A percentile compares a stretch with the other conserved stretches of the same genome.
phyloP scores from a whole-genome alignment of 805 yeast genomes.

The Nakazawaea anatomiae region DNA sequence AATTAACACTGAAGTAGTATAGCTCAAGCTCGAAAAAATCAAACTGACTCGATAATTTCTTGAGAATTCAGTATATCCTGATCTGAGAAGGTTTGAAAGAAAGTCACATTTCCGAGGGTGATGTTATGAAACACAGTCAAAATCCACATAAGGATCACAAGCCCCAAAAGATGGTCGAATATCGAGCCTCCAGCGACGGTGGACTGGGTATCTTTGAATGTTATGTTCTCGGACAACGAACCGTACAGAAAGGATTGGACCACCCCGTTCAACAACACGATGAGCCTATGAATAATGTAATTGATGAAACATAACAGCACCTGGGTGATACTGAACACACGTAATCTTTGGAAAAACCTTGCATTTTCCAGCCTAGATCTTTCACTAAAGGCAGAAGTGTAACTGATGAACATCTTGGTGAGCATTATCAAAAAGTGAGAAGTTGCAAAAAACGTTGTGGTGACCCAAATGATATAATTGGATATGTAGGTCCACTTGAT shows the following conservation, averaged over 20 bases:
- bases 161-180: background rate
- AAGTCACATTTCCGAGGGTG: background rate
- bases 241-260: slow-evolving; percentile 5
- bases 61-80: no score
- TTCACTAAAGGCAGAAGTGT: background rate
- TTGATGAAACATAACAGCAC: background rate
- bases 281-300: slow-evolving; percentile 1
- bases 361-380: background rate
- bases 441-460: background rate
- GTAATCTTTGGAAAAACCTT: background rate
- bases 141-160: background rate
- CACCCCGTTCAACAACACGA: slow-evolving; percentile 3
- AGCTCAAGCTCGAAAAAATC: no score
- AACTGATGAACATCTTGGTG: background rate
- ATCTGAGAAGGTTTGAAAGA: background rate
- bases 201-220: slow-evolving; percentile 2
- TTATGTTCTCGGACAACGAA: slow-evolving; percentile 1
- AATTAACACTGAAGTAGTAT: no score
- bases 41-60: no score
- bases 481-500: slow-evolving; percentile 5
- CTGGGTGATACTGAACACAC: slow-evolving; percentile 2
- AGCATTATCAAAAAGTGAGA: slow-evolving; percentile 1
- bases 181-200: background rate
- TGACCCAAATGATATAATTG: background rate
- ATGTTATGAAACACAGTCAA: slow-evolving; percentile 1